Evolutionary conservation across 768 basidiomycete genomes (phyloP), one percentile per base, ranked within the genome.

Genomic region (Exidia glandulosa): DNA sequence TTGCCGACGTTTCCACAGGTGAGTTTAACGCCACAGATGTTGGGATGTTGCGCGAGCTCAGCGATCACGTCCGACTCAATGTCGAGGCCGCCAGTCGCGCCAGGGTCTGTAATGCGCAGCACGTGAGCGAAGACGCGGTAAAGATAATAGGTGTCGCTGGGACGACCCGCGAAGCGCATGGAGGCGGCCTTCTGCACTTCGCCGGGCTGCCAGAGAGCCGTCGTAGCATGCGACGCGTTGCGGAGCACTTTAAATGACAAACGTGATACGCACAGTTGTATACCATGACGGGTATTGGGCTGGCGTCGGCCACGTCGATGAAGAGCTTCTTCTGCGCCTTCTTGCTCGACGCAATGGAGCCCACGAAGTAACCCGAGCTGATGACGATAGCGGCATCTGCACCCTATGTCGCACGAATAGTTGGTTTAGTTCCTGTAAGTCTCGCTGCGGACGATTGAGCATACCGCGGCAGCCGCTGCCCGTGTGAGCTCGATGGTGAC

Each of bases 1-100:
- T 94, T 94, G 56, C 93, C 94, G 63, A 96, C 90, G 67, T 88
- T 90, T 31, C 89, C 92, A 67, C 94, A 95, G 83, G 93, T 95
- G 61, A 95, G 81, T 73, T 97, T 97, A 63, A 94, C 85, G 25
- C 93, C 94, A 64, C 78, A 83, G 37, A 89, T 76, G 70, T 94
- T 94, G 57, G 87, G 79, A 64, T 83, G 87, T 31, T 69, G 70
- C 14, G 91, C 93, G 52, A 96, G 79, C 64, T 91, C 87, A 5
- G 80, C 79, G 67, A 97, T 88, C 34, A 91, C 71, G 70, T 94
- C 90, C 14, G 92, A 94, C 72, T 93, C 90, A 64, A 96, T 72
- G 73, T 97, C 91, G 64, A 97, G 88, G 12, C 94, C 93, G 3
- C 88, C 90, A 60, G 86, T 81, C 3, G 90, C 92, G 31, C 84